Conservation (phyloP, 495 filamentous ascomycete genomes). For the Daldinia loculata region DNA sequence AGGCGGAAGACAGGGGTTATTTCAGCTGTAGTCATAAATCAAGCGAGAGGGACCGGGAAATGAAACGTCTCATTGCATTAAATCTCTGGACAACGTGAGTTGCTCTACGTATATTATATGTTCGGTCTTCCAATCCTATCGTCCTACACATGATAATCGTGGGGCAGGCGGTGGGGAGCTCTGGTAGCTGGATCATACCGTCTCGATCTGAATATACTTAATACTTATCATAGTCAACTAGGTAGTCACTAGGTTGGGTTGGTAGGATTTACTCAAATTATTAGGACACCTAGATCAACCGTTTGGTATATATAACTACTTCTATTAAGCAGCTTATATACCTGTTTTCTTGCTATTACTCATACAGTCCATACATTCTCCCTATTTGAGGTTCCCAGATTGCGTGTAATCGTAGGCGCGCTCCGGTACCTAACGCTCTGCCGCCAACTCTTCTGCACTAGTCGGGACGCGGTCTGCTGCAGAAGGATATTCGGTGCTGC, state of each 20-base stretch:
- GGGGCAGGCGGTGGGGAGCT: too few species aligned
- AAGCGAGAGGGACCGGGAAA: not conserved
- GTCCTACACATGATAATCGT: too few species aligned
- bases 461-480: conserved; percentile 53
- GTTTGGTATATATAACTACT: not conserved
- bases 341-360: not conserved
- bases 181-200: too few species aligned
- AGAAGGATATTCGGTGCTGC: conserved; percentile 47
- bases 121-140: too few species aligned
- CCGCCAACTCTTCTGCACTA: conserved; percentile 57
- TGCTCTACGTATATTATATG: too few species aligned
- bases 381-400: conserved; percentile 19
- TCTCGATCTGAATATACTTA: too few species aligned
- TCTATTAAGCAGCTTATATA: not conserved
- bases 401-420: conserved; percentile 36
- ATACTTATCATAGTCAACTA: too few species aligned
- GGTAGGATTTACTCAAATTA: too few species aligned
- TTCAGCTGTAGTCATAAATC: not conserved
- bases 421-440: conserved; percentile 45
- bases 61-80: too few species aligned
- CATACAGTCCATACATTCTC: not conserved
- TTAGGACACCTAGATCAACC: not conserved
- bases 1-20: not conserved
- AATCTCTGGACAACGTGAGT: too few species aligned
- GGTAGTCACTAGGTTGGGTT: too few species aligned